Evolutionary conservation across 352 stramenopile genomes (phyloP).

Genomic region (Lagenidium sp.): DNA sequence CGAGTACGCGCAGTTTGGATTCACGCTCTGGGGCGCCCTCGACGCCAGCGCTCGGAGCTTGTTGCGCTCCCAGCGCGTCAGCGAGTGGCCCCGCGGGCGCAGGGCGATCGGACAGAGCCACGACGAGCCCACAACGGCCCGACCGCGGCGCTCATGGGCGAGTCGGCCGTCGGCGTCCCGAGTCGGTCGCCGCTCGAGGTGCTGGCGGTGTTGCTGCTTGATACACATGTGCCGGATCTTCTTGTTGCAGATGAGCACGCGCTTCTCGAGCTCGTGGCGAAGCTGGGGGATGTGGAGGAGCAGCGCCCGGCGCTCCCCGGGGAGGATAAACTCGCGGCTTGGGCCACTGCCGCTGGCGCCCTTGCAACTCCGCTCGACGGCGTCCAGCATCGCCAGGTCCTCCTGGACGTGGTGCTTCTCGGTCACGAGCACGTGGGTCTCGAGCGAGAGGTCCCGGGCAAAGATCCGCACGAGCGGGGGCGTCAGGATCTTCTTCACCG

Average conservation of each 20-base stretch:
- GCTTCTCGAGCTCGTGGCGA: constrained; percentile 26
- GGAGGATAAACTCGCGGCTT: constrained; percentile 30
- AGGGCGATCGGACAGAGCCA: constrained; percentile 25
- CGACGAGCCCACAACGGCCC: no score
- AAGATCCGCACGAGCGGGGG: constrained; percentile 50
- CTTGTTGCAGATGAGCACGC: constrained; percentile 48
- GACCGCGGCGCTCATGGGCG: no score
- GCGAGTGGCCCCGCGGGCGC: constrained; percentile 34
- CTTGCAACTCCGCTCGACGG: not conserved
- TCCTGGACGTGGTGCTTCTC: constrained; percentile 53
- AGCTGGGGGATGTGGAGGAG: constrained; percentile 43
- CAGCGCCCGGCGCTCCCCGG: constrained; percentile 28
- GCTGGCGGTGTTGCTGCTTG: constrained; percentile 22
- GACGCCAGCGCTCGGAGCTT: constrained; percentile 13
- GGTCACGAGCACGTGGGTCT: constrained; percentile 41
- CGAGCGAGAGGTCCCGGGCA: constrained; percentile 22
- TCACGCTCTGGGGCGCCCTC: not conserved
- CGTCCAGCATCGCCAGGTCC: constrained; percentile 22
- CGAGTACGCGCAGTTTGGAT: not conserved
- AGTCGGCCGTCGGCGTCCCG: no score
- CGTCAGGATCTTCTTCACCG: constrained; percentile 8
- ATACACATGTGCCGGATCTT: constrained; percentile 49
- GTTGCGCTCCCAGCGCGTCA: constrained; percentile 26
- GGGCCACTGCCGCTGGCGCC: not conserved
- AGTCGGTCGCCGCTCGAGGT: not conserved